Percentiles rank a stretch among this genome's conserved stretches.
These are phyloP conservation scores for Eucalyptus melliodora DNA, from an alignment of 345 rosid genomes.

Conservation along the genomic window DNA sequence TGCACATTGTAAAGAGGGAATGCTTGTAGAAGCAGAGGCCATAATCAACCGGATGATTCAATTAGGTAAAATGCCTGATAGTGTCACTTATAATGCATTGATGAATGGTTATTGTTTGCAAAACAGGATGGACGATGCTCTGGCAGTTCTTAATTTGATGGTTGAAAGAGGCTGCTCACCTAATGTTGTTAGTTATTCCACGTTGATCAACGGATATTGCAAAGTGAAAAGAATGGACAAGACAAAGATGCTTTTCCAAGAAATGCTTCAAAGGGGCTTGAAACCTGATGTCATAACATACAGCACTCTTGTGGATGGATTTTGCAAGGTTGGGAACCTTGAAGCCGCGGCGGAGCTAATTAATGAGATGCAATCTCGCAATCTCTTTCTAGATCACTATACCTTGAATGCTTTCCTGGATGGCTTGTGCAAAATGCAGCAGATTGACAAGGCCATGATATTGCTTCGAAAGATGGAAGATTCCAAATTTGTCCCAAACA, in stretches of 20 bases:
- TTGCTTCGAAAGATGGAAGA: no score
- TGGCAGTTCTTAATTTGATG: background rate
- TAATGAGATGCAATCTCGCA: no score
- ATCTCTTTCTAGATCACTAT: no score
- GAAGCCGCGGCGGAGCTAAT: no score
- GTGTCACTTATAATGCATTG: background rate
- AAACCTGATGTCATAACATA: background rate
- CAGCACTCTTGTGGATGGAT: background rate
- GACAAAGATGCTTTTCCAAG: background rate
- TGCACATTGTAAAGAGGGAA: background rate
- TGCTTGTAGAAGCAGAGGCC: background rate
- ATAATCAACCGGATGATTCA: background rate
- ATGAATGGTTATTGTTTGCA: background rate
- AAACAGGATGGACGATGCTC: background rate
- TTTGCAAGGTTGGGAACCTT: no score
- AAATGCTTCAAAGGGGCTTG: background rate
- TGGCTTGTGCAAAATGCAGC: no score
- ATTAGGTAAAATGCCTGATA: background rate
- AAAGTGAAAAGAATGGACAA: background rate
- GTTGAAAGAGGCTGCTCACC: background rate
- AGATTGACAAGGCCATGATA: no score
- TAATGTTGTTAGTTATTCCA: fast-evolving
- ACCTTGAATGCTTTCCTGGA: no score
- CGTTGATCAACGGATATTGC: background rate
- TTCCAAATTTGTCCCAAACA: no score